Evolutionary conservation across 1,284 basidiomycete genomes (phyloP).

Genomic region (Ceraceosorus guamensis): DNA sequence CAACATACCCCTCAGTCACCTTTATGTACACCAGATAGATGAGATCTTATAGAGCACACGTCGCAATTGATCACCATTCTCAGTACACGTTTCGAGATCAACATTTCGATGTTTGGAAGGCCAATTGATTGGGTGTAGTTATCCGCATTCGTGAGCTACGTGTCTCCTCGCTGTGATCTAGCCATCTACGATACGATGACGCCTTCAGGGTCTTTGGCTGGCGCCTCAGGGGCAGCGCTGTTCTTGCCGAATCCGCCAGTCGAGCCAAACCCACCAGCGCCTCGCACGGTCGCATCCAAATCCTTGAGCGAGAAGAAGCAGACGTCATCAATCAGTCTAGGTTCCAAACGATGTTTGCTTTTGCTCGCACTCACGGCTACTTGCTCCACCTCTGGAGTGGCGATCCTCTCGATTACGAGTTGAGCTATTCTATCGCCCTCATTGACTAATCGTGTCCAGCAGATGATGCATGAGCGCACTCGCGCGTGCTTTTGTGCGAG

Average conservation of each 20-base stretch:
- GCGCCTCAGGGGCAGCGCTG: background rate
- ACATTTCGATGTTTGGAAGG: no score
- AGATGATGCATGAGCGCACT: background rate
- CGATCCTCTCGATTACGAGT: slow-evolving; percentile 82
- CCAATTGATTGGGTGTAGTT: no score
- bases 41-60: no score
- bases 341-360: background rate
- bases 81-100: no score
- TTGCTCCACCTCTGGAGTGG: slow-evolving; percentile 74
- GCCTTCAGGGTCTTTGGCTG: background rate
- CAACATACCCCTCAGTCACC: no score
- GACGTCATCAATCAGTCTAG: background rate
- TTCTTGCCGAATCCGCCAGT: slow-evolving; percentile 59
- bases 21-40: no score
- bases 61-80: no score
- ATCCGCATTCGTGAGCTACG: no score
- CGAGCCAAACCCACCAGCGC: slow-evolving; percentile 84
- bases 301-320: slow-evolving; percentile 52
- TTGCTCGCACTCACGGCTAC: slow-evolving; percentile 61
- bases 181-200: background rate
- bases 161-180: no score
- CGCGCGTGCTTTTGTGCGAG: background rate
- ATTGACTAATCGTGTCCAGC: slow-evolving; percentile 57
- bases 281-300: slow-evolving; percentile 74
- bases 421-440: slow-evolving; percentile 91